These are phyloP conservation scores for Phytophthora citricola DNA, from an alignment of 352 stramenopile species.

Conservation along the genomic window DNA sequence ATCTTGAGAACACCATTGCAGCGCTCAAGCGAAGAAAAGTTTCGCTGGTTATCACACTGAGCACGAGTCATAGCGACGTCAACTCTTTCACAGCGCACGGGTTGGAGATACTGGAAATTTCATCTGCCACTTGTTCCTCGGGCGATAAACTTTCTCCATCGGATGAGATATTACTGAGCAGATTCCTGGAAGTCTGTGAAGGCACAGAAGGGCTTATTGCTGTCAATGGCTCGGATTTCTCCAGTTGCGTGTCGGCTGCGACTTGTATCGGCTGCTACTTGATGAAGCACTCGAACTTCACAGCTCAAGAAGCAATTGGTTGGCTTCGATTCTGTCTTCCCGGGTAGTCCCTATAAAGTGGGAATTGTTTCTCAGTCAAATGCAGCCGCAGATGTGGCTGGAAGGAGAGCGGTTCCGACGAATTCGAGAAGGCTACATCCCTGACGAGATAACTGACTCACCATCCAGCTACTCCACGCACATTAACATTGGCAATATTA, in stretches of 20 bases:
- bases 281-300: constrained; percentile 98
- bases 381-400: constrained; percentile 84
- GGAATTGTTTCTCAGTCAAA: constrained; percentile 90
- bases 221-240: constrained; percentile 70
- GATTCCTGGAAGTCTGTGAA: constrained; percentile 93
- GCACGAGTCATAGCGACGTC: constrained; percentile 15
- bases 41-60: constrained; percentile 29
- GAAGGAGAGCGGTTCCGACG: constrained; percentile 56
- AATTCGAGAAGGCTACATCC: constrained; percentile 16
- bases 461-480: constrained; percentile 29
- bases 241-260: constrained; percentile 68
- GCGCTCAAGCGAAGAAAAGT: constrained; percentile 34
- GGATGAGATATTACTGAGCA: constrained; percentile 73
- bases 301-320: constrained; percentile 93
- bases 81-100: constrained; percentile 16
- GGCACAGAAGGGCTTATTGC: constrained; percentile 55
- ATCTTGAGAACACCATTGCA: constrained; percentile 13
- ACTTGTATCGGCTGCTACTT: constrained; percentile 97
- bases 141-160: constrained; percentile 5
- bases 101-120: constrained; percentile 29
- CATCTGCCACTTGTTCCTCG: constrained; percentile 4
- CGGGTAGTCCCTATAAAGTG: constrained; percentile 85
- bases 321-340: constrained; percentile 96
- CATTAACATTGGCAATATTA: constrained; percentile 76
- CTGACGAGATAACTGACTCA: constrained; percentile 12